Base-by-base conservation (phyloP, 225 moss, liverwort and hornwort genomes). In the Physcomitrium patens region DNA sequence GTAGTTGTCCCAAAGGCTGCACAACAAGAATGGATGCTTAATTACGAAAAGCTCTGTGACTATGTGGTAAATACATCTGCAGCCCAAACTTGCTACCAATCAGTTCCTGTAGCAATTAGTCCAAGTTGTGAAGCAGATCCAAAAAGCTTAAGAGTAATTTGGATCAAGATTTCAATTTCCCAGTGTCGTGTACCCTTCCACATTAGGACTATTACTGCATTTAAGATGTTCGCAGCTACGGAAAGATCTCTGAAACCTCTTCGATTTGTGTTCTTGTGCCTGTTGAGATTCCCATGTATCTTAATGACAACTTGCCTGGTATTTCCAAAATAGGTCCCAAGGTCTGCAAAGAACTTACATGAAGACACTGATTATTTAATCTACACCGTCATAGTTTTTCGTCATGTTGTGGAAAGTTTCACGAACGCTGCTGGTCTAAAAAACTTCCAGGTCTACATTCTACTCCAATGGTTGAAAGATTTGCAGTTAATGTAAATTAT, bases 331-430 rank as follows among this genome's bases (percentile, higher is more conserved):
- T 45, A 88, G 89, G 89, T 89, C 46, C 91, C 89, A n/a, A 83
- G 92, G 53, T 92, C 90, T 10, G 86, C 90, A 9, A 88, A 75
- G 80, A 86, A 86, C 59, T 47, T 92, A 23, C 79, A 81, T 11
- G 92, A 92, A 67, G 92, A 90, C 72, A 80, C 85, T 65, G 92
- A 90, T 54, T 88, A 85, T 70, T 84, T 88, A 19, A 85, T 92
- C 5, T 90, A 83, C 72, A 81, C 85, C 11, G 92, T 92, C 62
- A 73, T 79, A 42, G 70, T 92, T 11, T 92, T 92, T 54, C 88
- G 75, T 42, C 84, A 83, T 73, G 85, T 88, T 63, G 85, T 84
- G 10, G 88, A 92, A 69, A 88, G 77, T 8, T 92, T 92, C 78
- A 85, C 79, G 68, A 78, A 71, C 8, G 75, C 81, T 59, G 88